Conservation (phyloP, 2,329 filamentous ascomycete genomes). For the Aspergillus sp. region DNA sequence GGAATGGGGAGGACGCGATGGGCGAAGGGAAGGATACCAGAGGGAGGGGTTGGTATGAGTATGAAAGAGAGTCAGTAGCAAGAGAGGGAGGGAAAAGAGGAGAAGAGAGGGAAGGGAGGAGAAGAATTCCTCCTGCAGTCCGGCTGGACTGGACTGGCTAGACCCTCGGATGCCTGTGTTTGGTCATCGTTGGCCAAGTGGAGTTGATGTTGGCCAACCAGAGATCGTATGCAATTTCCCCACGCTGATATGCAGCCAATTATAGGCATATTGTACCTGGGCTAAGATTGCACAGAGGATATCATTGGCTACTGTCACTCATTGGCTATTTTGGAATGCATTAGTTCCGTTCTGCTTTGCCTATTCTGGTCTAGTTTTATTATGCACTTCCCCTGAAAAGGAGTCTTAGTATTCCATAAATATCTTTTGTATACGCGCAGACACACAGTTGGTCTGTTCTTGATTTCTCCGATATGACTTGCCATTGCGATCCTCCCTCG, state of each 20-base stretch:
- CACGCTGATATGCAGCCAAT: not conserved
- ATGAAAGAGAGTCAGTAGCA: constrained; percentile 20
- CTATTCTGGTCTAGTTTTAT: not conserved
- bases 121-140: not conserved
- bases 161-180: constrained; percentile 5
- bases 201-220: no score
- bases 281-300: not conserved
- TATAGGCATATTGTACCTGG: not conserved
- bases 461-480: no score
- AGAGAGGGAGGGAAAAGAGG: constrained; percentile 7
- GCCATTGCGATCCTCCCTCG: no score
- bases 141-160: constrained; percentile 6
- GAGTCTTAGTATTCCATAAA: not conserved
- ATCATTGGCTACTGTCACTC: not conserved
- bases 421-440: not conserved
- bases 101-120: constrained; percentile 4
- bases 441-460: not conserved
- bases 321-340: not conserved
- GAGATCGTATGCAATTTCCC: no score
- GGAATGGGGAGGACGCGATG: constrained; percentile 16
- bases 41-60: constrained; percentile 10
- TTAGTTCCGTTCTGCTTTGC: not conserved
- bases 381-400: not conserved
- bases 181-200: no score
- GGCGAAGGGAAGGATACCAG: constrained; percentile 12